Evolutionary conservation across 2,329 filamentous ascomycete genomes (phyloP).

Genomic region (Thielaviopsis musarum): DNA sequence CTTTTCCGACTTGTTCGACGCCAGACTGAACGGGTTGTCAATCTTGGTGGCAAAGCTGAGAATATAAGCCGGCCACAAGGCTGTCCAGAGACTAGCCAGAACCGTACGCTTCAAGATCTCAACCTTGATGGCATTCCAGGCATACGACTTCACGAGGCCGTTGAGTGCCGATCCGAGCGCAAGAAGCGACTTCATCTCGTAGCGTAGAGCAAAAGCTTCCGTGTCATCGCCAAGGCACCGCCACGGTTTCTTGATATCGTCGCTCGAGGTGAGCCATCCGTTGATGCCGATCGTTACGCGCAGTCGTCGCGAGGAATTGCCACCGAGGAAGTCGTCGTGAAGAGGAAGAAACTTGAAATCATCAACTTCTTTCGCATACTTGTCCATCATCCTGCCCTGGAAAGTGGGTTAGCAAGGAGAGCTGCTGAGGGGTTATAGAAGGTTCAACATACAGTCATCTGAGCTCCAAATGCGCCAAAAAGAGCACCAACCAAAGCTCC

Average conservation of each 20-base stretch:
- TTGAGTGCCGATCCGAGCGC: constrained; percentile 58
- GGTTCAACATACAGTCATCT: constrained; percentile 35
- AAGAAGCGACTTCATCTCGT: constrained; percentile 63
- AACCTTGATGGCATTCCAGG: constrained; percentile 55
- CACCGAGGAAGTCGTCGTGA: constrained; percentile 17
- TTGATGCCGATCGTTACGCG: constrained; percentile 75
- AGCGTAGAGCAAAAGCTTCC: constrained; percentile 72
- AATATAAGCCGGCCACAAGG: constrained; percentile 53
- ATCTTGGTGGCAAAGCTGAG: constrained; percentile 50
- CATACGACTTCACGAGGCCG: constrained; percentile 54
- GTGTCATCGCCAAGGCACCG: constrained; percentile 50
- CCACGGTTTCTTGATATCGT: constrained; percentile 70
- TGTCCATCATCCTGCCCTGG: constrained; percentile 66
- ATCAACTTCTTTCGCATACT: constrained; percentile 73
- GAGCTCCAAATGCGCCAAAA: constrained; percentile 78
- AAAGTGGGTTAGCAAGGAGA: not conserved
- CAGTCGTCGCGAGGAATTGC: constrained; percentile 28
- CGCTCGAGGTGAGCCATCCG: constrained; percentile 63
- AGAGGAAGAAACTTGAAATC: constrained; percentile 69
- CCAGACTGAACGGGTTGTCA: constrained; percentile 70
- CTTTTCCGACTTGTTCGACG: constrained; percentile 61
- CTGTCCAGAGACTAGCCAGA: constrained; percentile 48
- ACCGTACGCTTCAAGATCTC: constrained; percentile 62
- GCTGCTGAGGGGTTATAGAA: not conserved
- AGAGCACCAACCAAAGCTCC: constrained; percentile 70